phyloP scores from a whole-genome alignment of 1,284 basidiomycete genomes.

The Mycosarcoma mackinlayi region DNA sequence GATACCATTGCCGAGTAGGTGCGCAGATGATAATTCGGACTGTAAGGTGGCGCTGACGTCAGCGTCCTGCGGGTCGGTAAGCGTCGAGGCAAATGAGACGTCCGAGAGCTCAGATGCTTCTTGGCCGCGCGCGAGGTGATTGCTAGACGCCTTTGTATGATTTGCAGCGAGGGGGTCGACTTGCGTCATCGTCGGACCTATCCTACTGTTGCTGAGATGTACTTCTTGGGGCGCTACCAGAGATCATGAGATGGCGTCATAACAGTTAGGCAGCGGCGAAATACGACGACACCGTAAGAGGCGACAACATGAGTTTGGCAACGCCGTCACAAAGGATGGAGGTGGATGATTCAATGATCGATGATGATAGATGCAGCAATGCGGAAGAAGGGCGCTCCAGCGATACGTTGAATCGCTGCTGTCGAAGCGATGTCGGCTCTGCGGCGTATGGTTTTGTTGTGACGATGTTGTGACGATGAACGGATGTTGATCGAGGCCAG shows the following conservation, averaged over 20 bases:
- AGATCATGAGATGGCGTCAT: constrained; percentile 8
- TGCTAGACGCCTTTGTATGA: not conserved
- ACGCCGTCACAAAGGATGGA: no score
- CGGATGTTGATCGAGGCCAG: no score
- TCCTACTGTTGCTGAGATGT: not conserved
- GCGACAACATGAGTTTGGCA: no score
- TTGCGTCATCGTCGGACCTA: constrained; percentile 17
- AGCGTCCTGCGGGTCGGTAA: constrained; percentile 12
- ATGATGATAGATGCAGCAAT: no score
- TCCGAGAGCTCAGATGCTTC: constrained; percentile 27
- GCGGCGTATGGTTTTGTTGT: no score
- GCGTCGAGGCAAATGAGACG: constrained; percentile 14
- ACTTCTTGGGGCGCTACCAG: not conserved
- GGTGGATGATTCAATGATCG: no score
- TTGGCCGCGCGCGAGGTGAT: constrained; percentile 2
- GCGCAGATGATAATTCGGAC: constrained; percentile 6
- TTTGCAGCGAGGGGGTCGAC: constrained; percentile 6
- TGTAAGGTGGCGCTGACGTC: constrained; percentile 9
- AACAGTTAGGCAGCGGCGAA: no score
- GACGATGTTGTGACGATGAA: no score
- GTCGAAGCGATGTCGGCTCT: no score
- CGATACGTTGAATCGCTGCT: no score
- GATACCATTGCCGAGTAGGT: constrained; percentile 1
- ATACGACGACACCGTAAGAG: no score
- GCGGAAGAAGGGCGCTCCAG: no score